A percentile compares a stretch with the other conserved stretches of the same genome.
phyloP scores from a whole-genome alignment of 176 grass and related monocot genomes.

The Ensete ventricosum region DNA sequence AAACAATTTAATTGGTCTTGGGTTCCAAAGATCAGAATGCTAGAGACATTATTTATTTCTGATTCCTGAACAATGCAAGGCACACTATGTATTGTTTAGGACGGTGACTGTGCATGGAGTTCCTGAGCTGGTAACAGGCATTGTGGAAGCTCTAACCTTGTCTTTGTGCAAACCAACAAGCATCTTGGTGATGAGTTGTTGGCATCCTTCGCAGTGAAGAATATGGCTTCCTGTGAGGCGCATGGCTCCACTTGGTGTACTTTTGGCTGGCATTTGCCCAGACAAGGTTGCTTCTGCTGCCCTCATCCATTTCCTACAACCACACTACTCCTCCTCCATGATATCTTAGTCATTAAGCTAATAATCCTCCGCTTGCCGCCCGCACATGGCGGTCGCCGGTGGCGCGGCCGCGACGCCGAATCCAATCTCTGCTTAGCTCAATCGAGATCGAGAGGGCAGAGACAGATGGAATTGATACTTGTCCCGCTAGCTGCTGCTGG shows the following conservation, averaged over 20 bases:
- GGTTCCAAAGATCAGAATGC: too few species aligned
- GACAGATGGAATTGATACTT: neutral
- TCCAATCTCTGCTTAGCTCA: too few species aligned
- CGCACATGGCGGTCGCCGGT: too few species aligned
- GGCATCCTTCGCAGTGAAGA: too few species aligned
- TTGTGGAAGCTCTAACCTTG: neutral
- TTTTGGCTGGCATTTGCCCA: neutral
- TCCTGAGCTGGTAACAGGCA: neutral
- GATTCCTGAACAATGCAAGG: too few species aligned
- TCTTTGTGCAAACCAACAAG: slow-evolving; percentile 1
- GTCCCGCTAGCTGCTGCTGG: neutral
- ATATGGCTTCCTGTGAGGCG: neutral
- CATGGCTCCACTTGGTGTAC: neutral
- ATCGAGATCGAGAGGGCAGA: neutral
- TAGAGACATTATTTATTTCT: too few species aligned
- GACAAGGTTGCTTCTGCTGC: neutral
- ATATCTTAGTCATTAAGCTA: neutral
- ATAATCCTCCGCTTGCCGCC: neutral
- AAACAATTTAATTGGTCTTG: too few species aligned
- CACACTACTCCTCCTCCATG: neutral
- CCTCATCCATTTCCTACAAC: neutral
- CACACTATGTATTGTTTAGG: neutral
- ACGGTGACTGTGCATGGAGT: neutral
- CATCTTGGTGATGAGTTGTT: neutral
- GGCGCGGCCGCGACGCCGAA: too few species aligned